Base-by-base conservation (phyloP, 2,329 filamentous ascomycete genomes). In the Cladobotryum mycophilum region DNA sequence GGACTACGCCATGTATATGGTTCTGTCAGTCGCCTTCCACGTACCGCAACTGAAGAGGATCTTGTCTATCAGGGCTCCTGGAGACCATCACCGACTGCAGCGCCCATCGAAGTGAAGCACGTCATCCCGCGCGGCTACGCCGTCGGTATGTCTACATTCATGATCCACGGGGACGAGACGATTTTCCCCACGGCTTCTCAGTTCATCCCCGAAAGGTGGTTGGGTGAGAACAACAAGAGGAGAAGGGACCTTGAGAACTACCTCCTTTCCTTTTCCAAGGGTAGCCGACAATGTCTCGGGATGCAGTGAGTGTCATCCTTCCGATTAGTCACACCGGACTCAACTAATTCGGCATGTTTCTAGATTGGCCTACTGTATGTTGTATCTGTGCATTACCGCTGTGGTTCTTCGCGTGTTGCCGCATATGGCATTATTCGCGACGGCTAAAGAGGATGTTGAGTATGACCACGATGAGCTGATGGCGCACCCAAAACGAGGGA, bases 161-260 rank as follows among this genome's bases (percentile, higher is more conserved):
- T 71, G 30, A 60, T 61, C 18, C 70, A 74, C 47, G 63, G 65
- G 45, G 60, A 73, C 54, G 63, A 70, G 51, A 58, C 47, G 9
- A 49, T 69, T 15, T 71, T 66, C 50, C 60, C 67, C 1, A 54
- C 69, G 17, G 65, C 69, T 2, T 51, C 14, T 8, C n/a, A 33
- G 25, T 62, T 62, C 48, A 45, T 53, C 22, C 56, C 60, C 3
- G 58, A 61, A 41, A 54, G 60, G n/a, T 62, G 60, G 60, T 33
- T 62, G 17, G 40, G 56, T n/a, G 51, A 56, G 17, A 48, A 55
- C 4, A 52, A 52, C 13, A 37, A 48, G 15, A 45, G 45, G 11
- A 50, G 50, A 33, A 42, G 49, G 37, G 51, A 56, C 14, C 51
- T 59, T 7, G 51, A 56, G 35, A 51, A 45, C 33, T 56, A 55